Base-by-base conservation (phyloP, 345 rosid genomes). In the Moringa oleifera region DNA sequence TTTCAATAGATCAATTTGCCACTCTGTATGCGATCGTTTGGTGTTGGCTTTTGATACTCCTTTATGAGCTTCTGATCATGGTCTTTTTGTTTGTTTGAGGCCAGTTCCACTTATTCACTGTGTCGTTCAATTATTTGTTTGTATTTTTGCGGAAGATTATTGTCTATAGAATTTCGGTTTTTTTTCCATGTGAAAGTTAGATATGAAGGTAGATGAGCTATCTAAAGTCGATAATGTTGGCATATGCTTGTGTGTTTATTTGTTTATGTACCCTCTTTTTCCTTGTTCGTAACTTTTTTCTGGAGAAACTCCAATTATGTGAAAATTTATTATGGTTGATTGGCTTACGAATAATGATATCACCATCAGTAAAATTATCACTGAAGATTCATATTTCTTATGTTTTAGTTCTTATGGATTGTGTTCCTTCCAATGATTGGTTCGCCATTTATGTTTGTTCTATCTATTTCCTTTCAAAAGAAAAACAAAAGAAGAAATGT, bases 1-100 rank as follows among this genome's bases (percentile, higher is more conserved):
- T 15, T 60, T 66, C 7, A 16, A 13, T 51, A 28, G 57, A 23
- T 68, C 37, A 57, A 18, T 4, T 55, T 11, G 16, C 16, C 65
- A 13, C 57, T 60, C 64, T 28, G 2, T 20, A 10, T 25, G 46
- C 66, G 60, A 68, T 75, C 59, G 25, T 62, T 45, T 21, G 10
- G 41, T 24, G 45, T 1, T 60, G 19, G 20, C 16, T 59, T 52
- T 5, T 53, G 25, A 23, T 59, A 41, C 47, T 11, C 47, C 47
- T 41, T 41, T 41, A 41, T 37, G 33, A 21, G 53, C 58, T 11
- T 57, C 28, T 64, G 75, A 69, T 59, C 28, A 52, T 65, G 25
- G 33, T 45, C n/a, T 41, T 65, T 46, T 58, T 46, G 55, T 20
- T 65, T 49, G 58, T 60, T 36, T 41, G 37, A 22, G n/a, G n/a